Evolutionary conservation across 148 eudicot species (phyloP).

Genomic region (Amaranthus palmeri): DNA sequence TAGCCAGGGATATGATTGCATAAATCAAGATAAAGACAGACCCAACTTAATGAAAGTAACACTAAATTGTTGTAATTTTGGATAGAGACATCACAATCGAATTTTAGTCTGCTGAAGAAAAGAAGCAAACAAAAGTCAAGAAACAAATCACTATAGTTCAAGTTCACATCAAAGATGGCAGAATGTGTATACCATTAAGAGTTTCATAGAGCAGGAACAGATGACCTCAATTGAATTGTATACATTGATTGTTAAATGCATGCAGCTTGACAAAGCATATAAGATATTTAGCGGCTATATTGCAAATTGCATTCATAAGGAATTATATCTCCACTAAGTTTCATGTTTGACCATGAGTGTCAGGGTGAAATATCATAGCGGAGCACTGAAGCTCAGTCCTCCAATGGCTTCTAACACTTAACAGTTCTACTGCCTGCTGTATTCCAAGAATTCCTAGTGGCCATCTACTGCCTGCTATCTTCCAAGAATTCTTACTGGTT

Average conservation of each 20-base stretch:
- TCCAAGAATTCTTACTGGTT: neutral
- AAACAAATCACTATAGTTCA: neutral
- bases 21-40: neutral
- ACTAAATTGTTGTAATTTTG: neutral
- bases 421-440: neutral
- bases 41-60: neutral
- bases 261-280: neutral
- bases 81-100: neutral
- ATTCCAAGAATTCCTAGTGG: neutral
- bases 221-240: neutral
- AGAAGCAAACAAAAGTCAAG: neutral
- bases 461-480: neutral
- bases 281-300: neutral
- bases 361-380: neutral
- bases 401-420: neutral
- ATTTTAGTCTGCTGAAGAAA: neutral
- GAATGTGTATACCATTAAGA: neutral
- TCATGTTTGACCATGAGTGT: neutral
- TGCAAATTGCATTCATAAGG: neutral
- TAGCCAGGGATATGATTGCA: neutral
- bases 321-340: neutral
- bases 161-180: neutral
- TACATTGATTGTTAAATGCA: neutral
- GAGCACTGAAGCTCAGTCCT: neutral
- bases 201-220: neutral